phyloP scores from a whole-genome alignment of 768 basidiomycete species.

The Rhizopogon vulgaris region DNA sequence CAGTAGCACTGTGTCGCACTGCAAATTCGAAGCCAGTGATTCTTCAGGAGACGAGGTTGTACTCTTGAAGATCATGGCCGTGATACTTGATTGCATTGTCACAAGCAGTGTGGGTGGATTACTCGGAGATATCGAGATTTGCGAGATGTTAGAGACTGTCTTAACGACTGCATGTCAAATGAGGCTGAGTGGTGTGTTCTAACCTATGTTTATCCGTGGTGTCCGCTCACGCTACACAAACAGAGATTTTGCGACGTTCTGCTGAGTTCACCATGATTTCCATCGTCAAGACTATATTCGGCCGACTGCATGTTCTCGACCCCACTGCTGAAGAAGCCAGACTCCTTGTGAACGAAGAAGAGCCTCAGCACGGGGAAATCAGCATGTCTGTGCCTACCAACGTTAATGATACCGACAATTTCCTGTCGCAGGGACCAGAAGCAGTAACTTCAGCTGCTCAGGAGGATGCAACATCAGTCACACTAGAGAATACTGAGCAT shows the following conservation, averaged over 20 bases:
- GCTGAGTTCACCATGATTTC: conserved; percentile 88
- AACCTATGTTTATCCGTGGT: conserved; percentile 3
- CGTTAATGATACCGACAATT: conserved; percentile 17
- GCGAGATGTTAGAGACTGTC: conserved; percentile 97
- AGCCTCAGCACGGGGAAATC: conserved; percentile 48
- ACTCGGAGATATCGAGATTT: conserved; percentile 90
- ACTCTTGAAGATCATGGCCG: conserved; percentile 81
- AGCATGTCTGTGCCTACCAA: conserved; percentile 52
- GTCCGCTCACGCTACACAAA: conserved; percentile 10
- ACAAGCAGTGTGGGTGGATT: conserved; percentile 54
- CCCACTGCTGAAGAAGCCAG: conserved; percentile 65
- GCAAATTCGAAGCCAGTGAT: conserved; percentile 97
- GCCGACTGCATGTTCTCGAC: conserved; percentile 61
- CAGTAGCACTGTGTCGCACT: conserved; percentile 87
- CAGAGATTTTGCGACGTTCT: conserved; percentile 82
- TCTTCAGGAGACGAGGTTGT: conserved; percentile 98
- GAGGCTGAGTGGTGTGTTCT: conserved; percentile 79
- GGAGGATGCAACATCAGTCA: conserved; percentile 9
- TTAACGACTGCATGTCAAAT: conserved; percentile 96
- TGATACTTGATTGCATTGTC: conserved; percentile 81
- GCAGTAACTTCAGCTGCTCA: conserved; percentile 7
- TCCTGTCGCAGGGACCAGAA: conserved; percentile 1
- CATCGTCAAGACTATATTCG: conserved; percentile 78
- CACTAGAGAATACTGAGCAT: conserved; percentile 8
- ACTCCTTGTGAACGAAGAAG: conserved; percentile 43